phyloP scores from a whole-genome alignment of 306 rosid genomes.

The Rubus parviflorus region DNA sequence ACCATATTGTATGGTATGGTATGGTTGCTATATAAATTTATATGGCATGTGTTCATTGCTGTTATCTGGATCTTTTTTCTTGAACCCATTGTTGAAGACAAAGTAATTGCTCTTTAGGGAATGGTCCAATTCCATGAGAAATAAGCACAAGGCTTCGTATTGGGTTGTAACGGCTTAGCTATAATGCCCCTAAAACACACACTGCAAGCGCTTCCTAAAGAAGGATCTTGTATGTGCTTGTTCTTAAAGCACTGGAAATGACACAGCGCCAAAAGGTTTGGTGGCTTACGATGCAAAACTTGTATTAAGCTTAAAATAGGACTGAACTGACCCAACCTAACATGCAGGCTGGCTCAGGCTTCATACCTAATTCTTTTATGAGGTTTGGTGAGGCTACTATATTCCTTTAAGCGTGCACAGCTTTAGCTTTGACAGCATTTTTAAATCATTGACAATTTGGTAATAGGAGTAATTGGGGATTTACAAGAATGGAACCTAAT shows the following conservation, averaged over 20 bases:
- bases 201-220: neutral
- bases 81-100: neutral
- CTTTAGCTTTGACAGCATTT: neutral
- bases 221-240: neutral
- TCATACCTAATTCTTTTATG: neutral
- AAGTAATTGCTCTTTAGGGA: neutral
- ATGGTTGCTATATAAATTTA: neutral
- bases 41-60: neutral
- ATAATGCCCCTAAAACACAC: neutral
- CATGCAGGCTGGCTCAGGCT: neutral
- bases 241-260: neutral
- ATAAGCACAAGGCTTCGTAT: neutral
- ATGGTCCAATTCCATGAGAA: neutral
- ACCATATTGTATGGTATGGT: neutral
- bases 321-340: neutral
- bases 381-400: neutral
- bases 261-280: neutral
- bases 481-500: neutral
- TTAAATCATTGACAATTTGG: neutral
- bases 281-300: neutral
- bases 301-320: neutral
- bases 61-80: neutral
- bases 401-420: neutral
- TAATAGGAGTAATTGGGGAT: neutral
- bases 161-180: neutral